Evolutionary conservation across 805 yeast genomes (phyloP), one percentile per base, ranked within the genome.

Genomic region (Candida yuanshanica): DNA sequence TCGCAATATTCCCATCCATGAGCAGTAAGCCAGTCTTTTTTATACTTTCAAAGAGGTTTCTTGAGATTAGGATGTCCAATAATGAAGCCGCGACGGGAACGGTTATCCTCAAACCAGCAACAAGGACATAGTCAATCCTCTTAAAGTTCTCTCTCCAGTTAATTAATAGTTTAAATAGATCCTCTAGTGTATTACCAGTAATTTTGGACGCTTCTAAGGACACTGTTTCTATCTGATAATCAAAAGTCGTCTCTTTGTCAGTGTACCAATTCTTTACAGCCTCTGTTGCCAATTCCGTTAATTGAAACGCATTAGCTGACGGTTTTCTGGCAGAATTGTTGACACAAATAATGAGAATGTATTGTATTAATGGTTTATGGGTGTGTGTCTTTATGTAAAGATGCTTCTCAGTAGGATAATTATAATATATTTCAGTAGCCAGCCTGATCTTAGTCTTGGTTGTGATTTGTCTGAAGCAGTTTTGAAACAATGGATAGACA

Each of bases 31-130:
- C 70, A 5, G 64, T 24, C 18, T 55, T 49, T 2, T 41, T 36
- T n/a, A 52, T 39, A 9, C 47, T 50, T 7, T 56, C 44, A 4
- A 45, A 35, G 5, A 55, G 41, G 20, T 53, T 47, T 22, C 55
- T 44, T 7, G 63, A 57, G 14, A 78, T 64, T 16, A 78, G 59
- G 33, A 61, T 58, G 2, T 78, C 69, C n/a, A 77, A 60, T 12
- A 77, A 48, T 7, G 68, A 60, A 3, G 74, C 63, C 1, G 75
- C 60, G 14, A 77, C 69, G 2, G 78, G 79, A 33, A 74, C 69
- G 1, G 81, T 75, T 47, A 74, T 77, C 14, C 77, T 75, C 43
- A 71, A 74, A 0, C 81, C 69, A 1, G 70, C 70, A 25, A 77
- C 59, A 38, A 73, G 69, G 4, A 78, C 63, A 25, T 67, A 65